Evolutionary conservation across 2,329 filamentous ascomycete species (phyloP), one percentile per base, ranked within the genome.

Genomic region (Penicillium nordicum): DNA sequence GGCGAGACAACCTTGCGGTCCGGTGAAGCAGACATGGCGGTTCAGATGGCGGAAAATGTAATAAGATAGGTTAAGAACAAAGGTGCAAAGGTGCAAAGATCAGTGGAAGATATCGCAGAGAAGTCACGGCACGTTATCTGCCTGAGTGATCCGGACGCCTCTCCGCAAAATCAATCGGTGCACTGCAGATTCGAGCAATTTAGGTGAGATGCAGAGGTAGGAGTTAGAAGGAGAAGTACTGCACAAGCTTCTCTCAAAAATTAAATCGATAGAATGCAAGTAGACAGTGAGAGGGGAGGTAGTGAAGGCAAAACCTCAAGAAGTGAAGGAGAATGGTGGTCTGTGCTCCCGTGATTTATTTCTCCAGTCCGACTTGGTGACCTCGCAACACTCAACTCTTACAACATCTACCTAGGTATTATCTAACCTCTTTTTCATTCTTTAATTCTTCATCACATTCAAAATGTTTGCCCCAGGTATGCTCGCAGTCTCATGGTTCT

Each of bases 21-120:
- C 10, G 73, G 74, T 36, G 74, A 74, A 32, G 69, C 72, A 30
- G 74, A 76, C 74, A 77, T 76, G 18, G 42, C 65, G 55, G 12
- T 23, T 34, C 23, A 25, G 47, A 23, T 29, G 27, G 43, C 41
- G 11, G 10, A 8, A 27, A 38, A 41, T n/a, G 37, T 14, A 30
- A 34, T 32, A 9, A n/a, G 9, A 12, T 30, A n/a, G 41, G 7
- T 41, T 21, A 46, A 34, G 23, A 29, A 21, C 12, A 48, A 50
- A 53, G 21, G 21, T 32, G 41, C 11, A 29, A 41, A 44, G 41
- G n/a, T 46, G 25, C 29, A 36, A 37, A 42, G 42, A 44, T 44
- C 32, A 10, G 34, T 52, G 30, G 23, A 16, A 11, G 25, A 36
- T 41, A 43, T 57, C 49, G 37, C 51, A 46, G 57, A 49, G 57